phyloP scores from a whole-genome alignment of 495 filamentous ascomycete species.

The Penicillium macrosclerotiorum region DNA sequence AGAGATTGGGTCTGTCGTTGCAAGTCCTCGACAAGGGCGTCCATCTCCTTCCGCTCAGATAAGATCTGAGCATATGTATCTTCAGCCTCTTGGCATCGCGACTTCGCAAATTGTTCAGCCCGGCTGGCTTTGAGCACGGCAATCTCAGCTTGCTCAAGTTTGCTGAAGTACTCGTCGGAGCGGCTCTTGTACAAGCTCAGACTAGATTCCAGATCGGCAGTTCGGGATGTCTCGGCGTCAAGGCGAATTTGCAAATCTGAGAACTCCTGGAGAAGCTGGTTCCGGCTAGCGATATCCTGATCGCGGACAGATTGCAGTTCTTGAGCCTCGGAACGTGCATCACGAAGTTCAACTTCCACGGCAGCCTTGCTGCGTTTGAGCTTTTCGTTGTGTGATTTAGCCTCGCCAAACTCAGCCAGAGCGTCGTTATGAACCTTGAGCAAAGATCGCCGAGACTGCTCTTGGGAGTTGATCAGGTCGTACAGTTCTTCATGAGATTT shows the following conservation, averaged over 20 bases:
- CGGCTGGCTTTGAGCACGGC: slow-evolving; percentile 87
- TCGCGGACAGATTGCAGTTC: slow-evolving; percentile 75
- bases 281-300: slow-evolving; percentile 78
- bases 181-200: slow-evolving; percentile 88
- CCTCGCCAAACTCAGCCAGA: slow-evolving; percentile 77
- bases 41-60: slow-evolving; percentile 89
- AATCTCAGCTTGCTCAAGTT: slow-evolving; percentile 96
- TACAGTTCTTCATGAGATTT: slow-evolving; percentile 94
- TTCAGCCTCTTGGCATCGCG: slow-evolving; percentile 84
- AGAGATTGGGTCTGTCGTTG: slow-evolving; percentile 84
- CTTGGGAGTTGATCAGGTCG: slow-evolving; percentile 90
- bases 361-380: slow-evolving; percentile 73
- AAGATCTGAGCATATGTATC: slow-evolving; percentile 87
- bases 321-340: slow-evolving; percentile 77
- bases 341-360: slow-evolving; percentile 86
- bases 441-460: slow-evolving; percentile 78
- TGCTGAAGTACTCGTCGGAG: slow-evolving; percentile 95
- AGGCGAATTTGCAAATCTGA: slow-evolving; percentile 91
- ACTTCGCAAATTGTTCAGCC: slow-evolving; percentile 90
- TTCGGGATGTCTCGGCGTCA: slow-evolving; percentile 82
- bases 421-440: slow-evolving; percentile 83
- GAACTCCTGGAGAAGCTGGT: slow-evolving; percentile 87
- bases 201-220: slow-evolving; percentile 78
- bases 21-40: slow-evolving; percentile 82
- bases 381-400: slow-evolving; percentile 82